Evolutionary conservation across 1,284 basidiomycete species (phyloP).

Genomic region (Rhodotorula sp.): DNA sequence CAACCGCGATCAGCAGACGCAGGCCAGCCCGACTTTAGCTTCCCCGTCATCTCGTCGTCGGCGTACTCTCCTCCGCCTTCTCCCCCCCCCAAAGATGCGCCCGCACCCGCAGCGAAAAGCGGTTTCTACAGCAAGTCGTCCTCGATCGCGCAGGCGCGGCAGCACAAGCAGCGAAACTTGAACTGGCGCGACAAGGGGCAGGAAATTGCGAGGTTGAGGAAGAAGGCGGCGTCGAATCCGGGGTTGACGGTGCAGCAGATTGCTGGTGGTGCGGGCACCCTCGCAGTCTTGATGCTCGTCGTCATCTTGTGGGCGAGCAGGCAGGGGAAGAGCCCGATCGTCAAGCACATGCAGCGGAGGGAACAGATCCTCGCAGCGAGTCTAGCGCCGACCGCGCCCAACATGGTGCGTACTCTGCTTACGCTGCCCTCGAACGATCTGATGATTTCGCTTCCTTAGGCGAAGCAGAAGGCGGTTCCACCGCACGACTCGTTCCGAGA

Average conservation of each 20-base stretch:
- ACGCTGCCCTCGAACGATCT: no score
- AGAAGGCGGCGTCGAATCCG: constrained; percentile 11
- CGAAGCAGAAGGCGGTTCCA: neutral
- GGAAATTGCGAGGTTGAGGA: constrained; percentile 22
- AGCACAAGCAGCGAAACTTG: constrained; percentile 5
- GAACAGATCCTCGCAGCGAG: constrained; percentile 24
- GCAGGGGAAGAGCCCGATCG: constrained; percentile 9
- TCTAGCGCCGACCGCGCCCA: constrained; percentile 5
- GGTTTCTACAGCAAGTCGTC: constrained; percentile 33
- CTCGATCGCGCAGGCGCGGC: constrained; percentile 26
- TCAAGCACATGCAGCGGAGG: constrained; percentile 30
- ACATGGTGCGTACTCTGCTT: neutral
- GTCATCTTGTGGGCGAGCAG: constrained; percentile 14
- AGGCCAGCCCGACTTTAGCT: constrained; percentile 24
- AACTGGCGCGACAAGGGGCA: constrained; percentile 34
- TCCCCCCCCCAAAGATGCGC: constrained; percentile 21
- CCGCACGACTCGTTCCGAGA: constrained; percentile 36
- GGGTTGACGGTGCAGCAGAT: constrained; percentile 15
- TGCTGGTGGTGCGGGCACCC: constrained; percentile 11
- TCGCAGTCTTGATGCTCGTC: constrained; percentile 18
- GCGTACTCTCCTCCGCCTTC: constrained; percentile 19
- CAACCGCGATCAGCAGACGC: neutral
- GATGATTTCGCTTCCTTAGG: neutral
- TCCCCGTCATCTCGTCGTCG: constrained; percentile 9
- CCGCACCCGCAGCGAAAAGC: neutral